Evolutionary conservation across 1,284 basidiomycete species (phyloP).

Genomic region (Cronartium ribicola): DNA sequence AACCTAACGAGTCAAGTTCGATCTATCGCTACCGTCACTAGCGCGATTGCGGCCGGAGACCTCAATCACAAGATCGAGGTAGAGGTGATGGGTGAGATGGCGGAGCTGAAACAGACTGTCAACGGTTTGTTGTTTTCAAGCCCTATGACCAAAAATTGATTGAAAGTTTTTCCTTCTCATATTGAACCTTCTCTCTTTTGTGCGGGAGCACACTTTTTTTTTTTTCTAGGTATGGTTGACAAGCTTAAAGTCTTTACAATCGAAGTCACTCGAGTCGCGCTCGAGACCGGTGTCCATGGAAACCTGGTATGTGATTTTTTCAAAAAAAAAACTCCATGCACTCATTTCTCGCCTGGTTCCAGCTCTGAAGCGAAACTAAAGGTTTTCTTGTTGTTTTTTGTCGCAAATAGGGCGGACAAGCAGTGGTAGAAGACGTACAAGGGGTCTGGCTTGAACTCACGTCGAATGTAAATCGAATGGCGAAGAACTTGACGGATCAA

Average conservation of each 20-base stretch:
- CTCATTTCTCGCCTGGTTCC: background rate
- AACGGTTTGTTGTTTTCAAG: slow-evolving; percentile 73
- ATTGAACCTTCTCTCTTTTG: background rate
- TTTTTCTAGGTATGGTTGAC: slow-evolving; percentile 57
- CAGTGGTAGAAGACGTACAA: slow-evolving; percentile 51
- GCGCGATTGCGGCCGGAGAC: slow-evolving; percentile 93
- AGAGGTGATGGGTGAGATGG: slow-evolving; percentile 89
- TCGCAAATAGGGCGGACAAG: slow-evolving; percentile 49
- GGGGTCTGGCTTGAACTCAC: slow-evolving; percentile 53
- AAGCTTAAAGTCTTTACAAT: slow-evolving; percentile 82
- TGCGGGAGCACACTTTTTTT: background rate
- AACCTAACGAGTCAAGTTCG: slow-evolving; percentile 93
- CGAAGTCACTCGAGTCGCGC: slow-evolving; percentile 92
- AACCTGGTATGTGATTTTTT: slow-evolving; percentile 24
- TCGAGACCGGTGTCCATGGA: slow-evolving; percentile 44
- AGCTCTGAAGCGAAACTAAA: too few relatives aligned
- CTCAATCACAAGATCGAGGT: slow-evolving; percentile 94
- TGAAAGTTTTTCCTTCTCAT: background rate
- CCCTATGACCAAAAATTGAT: too few relatives aligned
- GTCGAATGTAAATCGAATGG: slow-evolving; percentile 45
- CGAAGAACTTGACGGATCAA: slow-evolving; percentile 80
- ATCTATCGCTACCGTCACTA: slow-evolving; percentile 92
- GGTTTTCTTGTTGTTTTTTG: background rate
- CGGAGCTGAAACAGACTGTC: slow-evolving; percentile 95
- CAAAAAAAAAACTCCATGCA: background rate